Conservation (phyloP, 768 basidiomycete species). For the Ramaria sp. region DNA sequence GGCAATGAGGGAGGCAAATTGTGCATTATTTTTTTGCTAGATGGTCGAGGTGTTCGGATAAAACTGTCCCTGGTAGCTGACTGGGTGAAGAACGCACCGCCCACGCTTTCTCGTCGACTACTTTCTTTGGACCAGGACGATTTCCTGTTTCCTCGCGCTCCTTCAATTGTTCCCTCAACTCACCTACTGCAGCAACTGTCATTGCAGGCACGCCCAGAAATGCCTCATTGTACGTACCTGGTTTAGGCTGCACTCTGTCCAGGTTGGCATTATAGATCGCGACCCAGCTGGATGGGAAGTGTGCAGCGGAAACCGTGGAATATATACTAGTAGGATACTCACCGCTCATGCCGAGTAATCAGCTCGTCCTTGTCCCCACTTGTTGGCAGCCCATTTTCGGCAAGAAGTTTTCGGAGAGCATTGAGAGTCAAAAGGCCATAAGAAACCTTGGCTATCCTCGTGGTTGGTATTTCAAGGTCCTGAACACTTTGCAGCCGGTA, state of each 20-base stretch:
- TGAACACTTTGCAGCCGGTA: background rate
- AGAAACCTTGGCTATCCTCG: slow-evolving; percentile 37
- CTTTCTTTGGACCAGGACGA: slow-evolving; percentile 4
- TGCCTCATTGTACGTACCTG: background rate
- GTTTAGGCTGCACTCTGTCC: slow-evolving; percentile 32
- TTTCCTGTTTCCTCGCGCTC: background rate
- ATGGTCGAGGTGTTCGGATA: background rate
- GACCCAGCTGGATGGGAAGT: slow-evolving; percentile 41
- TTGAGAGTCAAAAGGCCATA: slow-evolving; percentile 57
- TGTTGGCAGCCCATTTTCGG: slow-evolving; percentile 37
- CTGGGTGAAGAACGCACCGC: background rate
- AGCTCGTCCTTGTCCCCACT: slow-evolving; percentile 41
- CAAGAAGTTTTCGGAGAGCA: slow-evolving; percentile 45
- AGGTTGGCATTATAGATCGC: slow-evolving; percentile 63
- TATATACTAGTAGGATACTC: slow-evolving; percentile 8
- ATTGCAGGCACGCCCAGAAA: background rate
- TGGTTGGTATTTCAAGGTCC: slow-evolving; percentile 7
- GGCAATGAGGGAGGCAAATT: slow-evolving; percentile 6
- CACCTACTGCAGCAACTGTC: background rate
- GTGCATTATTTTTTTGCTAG: slow-evolving; percentile 4
- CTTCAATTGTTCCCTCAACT: background rate
- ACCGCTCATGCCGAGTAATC: slow-evolving; percentile 54
- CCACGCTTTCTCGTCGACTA: slow-evolving; percentile 5
- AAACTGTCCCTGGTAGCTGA: background rate
- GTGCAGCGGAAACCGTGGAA: slow-evolving; percentile 1